Evolutionary conservation across 2,329 filamentous ascomycete species (phyloP), one percentile per base, ranked within the genome.

Genomic region (Fusarium miscanthi): DNA sequence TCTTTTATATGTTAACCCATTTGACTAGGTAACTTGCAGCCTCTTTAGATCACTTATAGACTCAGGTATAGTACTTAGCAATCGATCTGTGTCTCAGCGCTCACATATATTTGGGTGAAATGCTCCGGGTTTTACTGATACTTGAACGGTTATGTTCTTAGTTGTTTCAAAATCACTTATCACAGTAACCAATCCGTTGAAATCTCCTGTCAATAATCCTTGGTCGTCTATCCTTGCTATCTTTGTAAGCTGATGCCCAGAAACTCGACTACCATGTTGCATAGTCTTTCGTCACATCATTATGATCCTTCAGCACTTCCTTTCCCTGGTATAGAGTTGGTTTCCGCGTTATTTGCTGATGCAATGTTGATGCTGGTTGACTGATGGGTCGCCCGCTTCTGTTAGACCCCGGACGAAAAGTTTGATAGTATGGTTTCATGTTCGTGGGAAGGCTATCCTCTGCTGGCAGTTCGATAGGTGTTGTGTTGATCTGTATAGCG

Each of bases 401-500:
- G 17, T 40, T 37, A 23, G 33, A 35, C 13, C 31, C 33, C 11
- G 40, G 40, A 8, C 27, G 31, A 6, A 23, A 16, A 41, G 40
- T 21, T 35, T 59, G 46, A 17, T 23, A 56, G 6, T 37, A 16
- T 13, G 56, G 16, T 10, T 19, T 54, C 3, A 37, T n/a, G 19
- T 53, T 65, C 7, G 12, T 12, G 19, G 19, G 1, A 33, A 25
- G 23, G 1, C 9, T 46, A 14, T 52, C 43, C 21, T 66, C 48
- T 3, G 52, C 65, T 21, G 56, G 41, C 17, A 72, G 69, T 9
- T 72, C 70, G 6, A 72, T 52, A 13, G 69, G 69, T 11, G 30
- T 30, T 25, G 38, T 43, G 25, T 73, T 72, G 5, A 72, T 31
- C 30, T 72, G 64, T 13, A 66, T 53, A 12, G 48, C 64, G 37